Percentiles rank a stretch among this genome's conserved stretches.
Evolutionary conservation across 495 filamentous ascomycete species (phyloP).

Genomic region (Cryomyces minteri): DNA sequence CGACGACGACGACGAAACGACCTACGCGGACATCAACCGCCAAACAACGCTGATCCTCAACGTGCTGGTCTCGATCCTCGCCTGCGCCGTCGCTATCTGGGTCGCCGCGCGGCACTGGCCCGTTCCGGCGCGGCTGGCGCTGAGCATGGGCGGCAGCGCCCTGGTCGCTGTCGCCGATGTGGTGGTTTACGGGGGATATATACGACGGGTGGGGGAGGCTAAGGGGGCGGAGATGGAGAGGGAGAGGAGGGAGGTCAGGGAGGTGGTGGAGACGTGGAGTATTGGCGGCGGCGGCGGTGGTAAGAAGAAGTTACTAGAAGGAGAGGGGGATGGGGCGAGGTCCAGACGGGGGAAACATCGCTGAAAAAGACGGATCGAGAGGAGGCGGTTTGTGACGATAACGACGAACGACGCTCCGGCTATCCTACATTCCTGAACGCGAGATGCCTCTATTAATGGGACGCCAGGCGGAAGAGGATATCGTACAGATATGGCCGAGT

Average conservation of each 20-base stretch:
- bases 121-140: conserved; percentile 44
- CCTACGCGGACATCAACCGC: conserved; percentile 44
- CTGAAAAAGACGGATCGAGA: no score
- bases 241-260: conserved; percentile 40
- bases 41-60: conserved; percentile 60
- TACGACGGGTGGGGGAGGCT: conserved; percentile 57
- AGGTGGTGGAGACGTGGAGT: conserved; percentile 52
- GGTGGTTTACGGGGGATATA: conserved; percentile 70
- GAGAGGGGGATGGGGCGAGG: no score
- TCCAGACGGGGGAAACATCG: no score
- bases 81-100: conserved; percentile 55
- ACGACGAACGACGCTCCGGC: no score
- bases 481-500: no score
- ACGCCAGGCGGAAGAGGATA: no score
- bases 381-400: no score
- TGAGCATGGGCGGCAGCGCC: conserved; percentile 48
- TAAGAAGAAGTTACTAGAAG: no score
- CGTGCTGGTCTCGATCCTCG: conserved; percentile 52
- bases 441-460: no score
- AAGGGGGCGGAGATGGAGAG: conserved; percentile 42
- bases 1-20: conserved; percentile 21
- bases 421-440: no score
- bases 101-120: conserved; percentile 51
- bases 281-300: conserved; percentile 27
- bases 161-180: conserved; percentile 75